Evolutionary conservation across 2,329 filamentous ascomycete genomes (phyloP), one percentile per base, ranked within the genome.

Genomic region (Stemphylium lycopersici): DNA sequence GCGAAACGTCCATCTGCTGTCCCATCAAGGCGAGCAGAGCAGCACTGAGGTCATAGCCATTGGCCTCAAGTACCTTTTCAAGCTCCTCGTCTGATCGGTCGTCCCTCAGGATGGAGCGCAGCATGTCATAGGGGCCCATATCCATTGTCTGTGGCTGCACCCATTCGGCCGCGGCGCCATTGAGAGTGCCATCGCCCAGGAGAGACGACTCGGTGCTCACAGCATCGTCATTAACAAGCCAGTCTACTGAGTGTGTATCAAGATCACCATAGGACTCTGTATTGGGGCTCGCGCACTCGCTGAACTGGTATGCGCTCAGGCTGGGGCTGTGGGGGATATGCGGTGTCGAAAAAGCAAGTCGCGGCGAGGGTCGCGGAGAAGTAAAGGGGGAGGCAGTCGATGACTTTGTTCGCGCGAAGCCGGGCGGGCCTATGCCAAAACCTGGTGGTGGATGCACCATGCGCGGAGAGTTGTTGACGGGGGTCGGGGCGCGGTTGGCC

Each of bases 41-140:
- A 41, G 93, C 90, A 65, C 91, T 96, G 20, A 99, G 83, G 70
- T 99, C 95, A 72, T 97, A 99, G 52, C 90, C 90, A 72, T 97
- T 93, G 53, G 87, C 83, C 62, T 93, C 91, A 41, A 99, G 83
- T 4, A 93, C 91, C n/a, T 87, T 84, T 72, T 97, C 93, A 42
- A 99, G 93, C 75, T 99, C 95, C 46, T 98, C 93, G 67, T 98
- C 93, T 2, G 91, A 89, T 69, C 90, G 89, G 49, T 91, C 87
- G 66, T 95, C 91, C 42, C 93, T 91, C 22, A 99, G 82, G 36
- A 99, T 96, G 5, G 93, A 97, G 58, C 95, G 90, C 51, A 99
- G 83, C 85, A 99, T 98, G 72, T 99, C 95, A 76, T 97, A 96
- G 0, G 95, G 93, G 54, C 91, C 96, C 93, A 99, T 98, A 70